Conservation (phyloP, 495 filamentous ascomycete genomes). For the Talaromyces liani region DNA sequence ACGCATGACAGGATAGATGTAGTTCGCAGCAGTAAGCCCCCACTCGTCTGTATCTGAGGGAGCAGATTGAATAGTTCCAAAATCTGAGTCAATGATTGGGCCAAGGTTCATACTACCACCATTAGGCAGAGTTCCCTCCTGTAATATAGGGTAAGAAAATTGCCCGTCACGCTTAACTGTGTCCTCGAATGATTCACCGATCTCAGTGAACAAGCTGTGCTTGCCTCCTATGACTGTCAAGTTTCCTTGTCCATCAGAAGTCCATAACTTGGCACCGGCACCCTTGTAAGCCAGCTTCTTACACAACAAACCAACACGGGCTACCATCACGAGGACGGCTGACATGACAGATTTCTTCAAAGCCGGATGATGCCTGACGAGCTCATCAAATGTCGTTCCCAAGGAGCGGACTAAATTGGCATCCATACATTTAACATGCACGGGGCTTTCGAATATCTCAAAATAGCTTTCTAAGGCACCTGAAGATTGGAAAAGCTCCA, state of each 20-base stretch:
- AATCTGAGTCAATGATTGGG: conserved; percentile 22
- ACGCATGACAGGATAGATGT: conserved; percentile 62
- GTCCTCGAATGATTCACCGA: conserved; percentile 24
- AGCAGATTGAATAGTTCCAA: conserved; percentile 24
- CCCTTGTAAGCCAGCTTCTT: conserved; percentile 58
- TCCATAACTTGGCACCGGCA: conserved; percentile 74
- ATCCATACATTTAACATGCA: conserved; percentile 82
- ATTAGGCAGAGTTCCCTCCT: conserved; percentile 25
- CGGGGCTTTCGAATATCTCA: conserved; percentile 87
- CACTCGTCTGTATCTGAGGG: conserved; percentile 41
- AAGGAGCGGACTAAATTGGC: conserved; percentile 50
- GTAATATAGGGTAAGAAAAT: conserved; percentile 27
- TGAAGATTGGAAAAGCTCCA: conserved; percentile 82
- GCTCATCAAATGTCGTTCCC: conserved; percentile 84
- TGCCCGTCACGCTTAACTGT: conserved; percentile 19
- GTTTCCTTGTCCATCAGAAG: conserved; percentile 38
- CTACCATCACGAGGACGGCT: conserved; percentile 75
- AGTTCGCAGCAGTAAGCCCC: conserved; percentile 52
- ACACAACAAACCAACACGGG: conserved; percentile 64
- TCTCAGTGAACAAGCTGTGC: conserved; percentile 26
- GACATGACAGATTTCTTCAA: conserved; percentile 73
- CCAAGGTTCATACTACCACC: conserved; percentile 30
- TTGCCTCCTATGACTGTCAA: conserved; percentile 21
- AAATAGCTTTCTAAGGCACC: conserved; percentile 78
- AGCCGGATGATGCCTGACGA: conserved; percentile 85